Percentiles rank a stretch among this genome's conserved stretches.
These are phyloP conservation scores for Cryptosporidium ryanae DNA, from an alignment of 169 alveolate genomes.

Conservation along the genomic window DNA sequence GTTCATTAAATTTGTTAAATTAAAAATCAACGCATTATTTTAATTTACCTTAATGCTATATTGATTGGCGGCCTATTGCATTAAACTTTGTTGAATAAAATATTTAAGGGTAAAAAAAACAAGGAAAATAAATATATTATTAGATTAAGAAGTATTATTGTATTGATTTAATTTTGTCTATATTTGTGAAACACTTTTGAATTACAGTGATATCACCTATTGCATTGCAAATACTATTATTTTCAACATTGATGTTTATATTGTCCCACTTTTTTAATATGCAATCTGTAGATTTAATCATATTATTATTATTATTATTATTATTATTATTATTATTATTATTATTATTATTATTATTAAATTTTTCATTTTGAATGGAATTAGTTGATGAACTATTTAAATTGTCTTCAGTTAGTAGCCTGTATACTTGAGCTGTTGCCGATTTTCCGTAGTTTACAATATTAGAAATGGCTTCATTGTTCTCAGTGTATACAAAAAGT, in stretches of 20 bases:
- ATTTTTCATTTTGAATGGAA: neutral
- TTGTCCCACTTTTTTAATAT: constrained; percentile 22
- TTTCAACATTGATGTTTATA: neutral
- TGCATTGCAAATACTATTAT: constrained; percentile 36
- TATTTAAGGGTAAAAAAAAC: too few species aligned
- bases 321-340: neutral
- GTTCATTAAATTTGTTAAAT: too few species aligned
- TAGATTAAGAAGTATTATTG: neutral
- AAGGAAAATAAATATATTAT: neutral
- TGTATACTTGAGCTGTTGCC: neutral
- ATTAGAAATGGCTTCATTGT: neutral
- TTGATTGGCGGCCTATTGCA: too few species aligned
- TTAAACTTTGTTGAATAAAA: too few species aligned
- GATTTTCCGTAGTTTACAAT: too few species aligned
- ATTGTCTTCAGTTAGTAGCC: neutral
- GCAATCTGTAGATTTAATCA: constrained; percentile 43
- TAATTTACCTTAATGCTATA: too few species aligned
- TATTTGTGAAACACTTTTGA: constrained; percentile 41
- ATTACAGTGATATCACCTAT: constrained; percentile 64
- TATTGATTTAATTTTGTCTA: neutral
- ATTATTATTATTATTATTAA: too few species aligned
- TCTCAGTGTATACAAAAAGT: neutral
- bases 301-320: neutral
- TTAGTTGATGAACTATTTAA: constrained; percentile 1
- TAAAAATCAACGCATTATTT: too few species aligned